Evolutionary conservation across 257 asterid species (phyloP).

Genomic region (Echites panduratus): DNA sequence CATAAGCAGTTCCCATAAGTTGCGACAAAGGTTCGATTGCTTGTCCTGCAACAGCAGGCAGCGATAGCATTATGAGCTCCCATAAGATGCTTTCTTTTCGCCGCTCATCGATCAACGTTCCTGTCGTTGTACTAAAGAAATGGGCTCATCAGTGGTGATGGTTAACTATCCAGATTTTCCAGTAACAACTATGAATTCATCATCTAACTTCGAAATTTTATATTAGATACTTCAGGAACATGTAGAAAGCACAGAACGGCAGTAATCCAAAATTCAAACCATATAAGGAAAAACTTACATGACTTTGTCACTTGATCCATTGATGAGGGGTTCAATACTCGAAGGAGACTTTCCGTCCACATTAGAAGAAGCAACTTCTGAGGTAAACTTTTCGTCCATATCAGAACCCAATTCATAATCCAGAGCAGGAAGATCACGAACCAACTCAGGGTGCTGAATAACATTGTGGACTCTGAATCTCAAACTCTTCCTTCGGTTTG

Average conservation of each 20-base stretch:
- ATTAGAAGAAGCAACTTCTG: slow-evolving; percentile 17
- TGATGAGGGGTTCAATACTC: slow-evolving; percentile 2
- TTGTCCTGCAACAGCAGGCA: slow-evolving; percentile 43
- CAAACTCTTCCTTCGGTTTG: slow-evolving; percentile 3
- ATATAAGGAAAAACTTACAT: slow-evolving; percentile 14
- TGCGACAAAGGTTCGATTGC: slow-evolving; percentile 36
- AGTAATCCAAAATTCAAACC: neutral
- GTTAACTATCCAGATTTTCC: neutral
- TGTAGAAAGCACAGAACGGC: neutral
- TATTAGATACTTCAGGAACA: neutral
- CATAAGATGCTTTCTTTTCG: slow-evolving; percentile 16
- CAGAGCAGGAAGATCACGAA: slow-evolving; percentile 12
- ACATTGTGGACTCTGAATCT: slow-evolving; percentile 16
- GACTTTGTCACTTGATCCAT: slow-evolving; percentile 19
- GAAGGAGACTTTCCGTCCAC: slow-evolving; percentile 17
- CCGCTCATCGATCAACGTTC: slow-evolving; percentile 7
- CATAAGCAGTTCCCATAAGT: slow-evolving; percentile 34
- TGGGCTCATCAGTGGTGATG: neutral
- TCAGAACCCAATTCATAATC: slow-evolving; percentile 20
- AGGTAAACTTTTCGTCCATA: slow-evolving; percentile 16
- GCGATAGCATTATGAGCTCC: slow-evolving; percentile 30
- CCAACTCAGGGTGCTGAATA: slow-evolving; percentile 13
- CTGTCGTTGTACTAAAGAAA: slow-evolving; percentile 23
- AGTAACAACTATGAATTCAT: neutral
- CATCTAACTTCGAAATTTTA: neutral